phyloP scores from a whole-genome alignment of 208 protist species.

The Trypanosoma cruzi region DNA sequence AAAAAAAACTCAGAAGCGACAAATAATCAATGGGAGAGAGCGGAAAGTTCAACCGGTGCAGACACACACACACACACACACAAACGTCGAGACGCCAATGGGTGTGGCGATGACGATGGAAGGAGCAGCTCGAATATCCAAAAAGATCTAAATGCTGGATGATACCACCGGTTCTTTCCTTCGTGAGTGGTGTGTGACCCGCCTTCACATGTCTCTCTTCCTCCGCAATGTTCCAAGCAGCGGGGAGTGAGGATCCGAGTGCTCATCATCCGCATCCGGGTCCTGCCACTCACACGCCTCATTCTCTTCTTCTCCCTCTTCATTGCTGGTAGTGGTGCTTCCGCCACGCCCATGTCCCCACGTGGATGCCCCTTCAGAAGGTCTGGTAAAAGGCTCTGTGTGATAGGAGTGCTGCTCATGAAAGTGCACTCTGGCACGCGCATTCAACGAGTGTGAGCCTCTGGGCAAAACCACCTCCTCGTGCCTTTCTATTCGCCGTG shows the following conservation, averaged over 20 bases:
- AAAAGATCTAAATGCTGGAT: not conserved
- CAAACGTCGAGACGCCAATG: not conserved
- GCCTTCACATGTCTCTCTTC: not conserved
- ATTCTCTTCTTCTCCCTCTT: not conserved
- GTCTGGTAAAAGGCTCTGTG: not conserved
- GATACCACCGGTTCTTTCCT: not conserved
- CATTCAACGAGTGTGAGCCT: not conserved
- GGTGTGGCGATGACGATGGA: not conserved
- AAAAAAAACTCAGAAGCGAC: not conserved
- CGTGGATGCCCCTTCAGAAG: not conserved
- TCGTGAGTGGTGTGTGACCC: not conserved
- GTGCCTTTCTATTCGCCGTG: not conserved
- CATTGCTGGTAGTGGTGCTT: not conserved
- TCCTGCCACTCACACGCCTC: not conserved
- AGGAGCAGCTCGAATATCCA: not conserved
- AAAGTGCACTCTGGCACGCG: not conserved
- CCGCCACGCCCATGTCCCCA: not conserved
- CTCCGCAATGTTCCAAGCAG: not conserved
- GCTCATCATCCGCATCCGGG: not conserved
- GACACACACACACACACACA: no score
- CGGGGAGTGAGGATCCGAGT: not conserved
- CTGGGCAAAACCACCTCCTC: not conserved
- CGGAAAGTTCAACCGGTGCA: no score
- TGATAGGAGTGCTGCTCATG: not conserved
- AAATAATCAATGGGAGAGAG: not conserved